Evolutionary conservation across 1,284 basidiomycete species (phyloP), one percentile per base, ranked within the genome.

Genomic region (Papiliotrema laurentii): DNA sequence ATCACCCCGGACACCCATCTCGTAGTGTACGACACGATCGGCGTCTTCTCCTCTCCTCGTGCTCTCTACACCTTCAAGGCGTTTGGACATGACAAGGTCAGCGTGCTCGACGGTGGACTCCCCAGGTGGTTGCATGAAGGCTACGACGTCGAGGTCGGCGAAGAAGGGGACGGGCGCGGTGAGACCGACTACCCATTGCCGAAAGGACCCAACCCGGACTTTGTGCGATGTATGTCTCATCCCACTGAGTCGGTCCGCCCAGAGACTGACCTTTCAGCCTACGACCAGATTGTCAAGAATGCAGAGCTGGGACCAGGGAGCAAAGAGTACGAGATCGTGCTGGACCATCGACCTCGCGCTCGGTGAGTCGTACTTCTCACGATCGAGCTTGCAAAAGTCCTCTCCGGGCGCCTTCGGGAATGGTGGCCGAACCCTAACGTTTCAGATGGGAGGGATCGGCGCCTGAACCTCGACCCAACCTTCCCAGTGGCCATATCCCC

Each of bases 401-500:
- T 24, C 11, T 21, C 13, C 13, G 25, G 14, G 11, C 19, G 19
- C 22, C 39, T 5, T 14, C 25, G 39, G 26, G 14, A 10, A n/a
- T 11, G 9, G 4, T 13, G 6, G 21, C 21, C 6, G 16, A 21
- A 13, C 19, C 16, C 41, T 49, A 41, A 49, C 47, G 40, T 54
- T 16, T 22, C n/a, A 90, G 89, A 55, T 94, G 81, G 66, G 75
- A 81, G 16, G 94, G 93, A 22, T 79, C 78, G 25, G 85, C 85
- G 41, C 87, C 91, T 6, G 96, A 99, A 71, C 96, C 96, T 4
- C 82, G 94, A 18, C 81, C 88, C 1, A 86, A 85, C 7, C 77
- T 98, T 43, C 81, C 88, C 9, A 89, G 88, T 0, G 96, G 96
- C 0, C 96, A 98, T 71, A 94, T 98, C 53, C 94, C 94, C 0